phyloP scores from a whole-genome alignment of 352 stramenopile genomes.

The Globisporangium parvum region DNA sequence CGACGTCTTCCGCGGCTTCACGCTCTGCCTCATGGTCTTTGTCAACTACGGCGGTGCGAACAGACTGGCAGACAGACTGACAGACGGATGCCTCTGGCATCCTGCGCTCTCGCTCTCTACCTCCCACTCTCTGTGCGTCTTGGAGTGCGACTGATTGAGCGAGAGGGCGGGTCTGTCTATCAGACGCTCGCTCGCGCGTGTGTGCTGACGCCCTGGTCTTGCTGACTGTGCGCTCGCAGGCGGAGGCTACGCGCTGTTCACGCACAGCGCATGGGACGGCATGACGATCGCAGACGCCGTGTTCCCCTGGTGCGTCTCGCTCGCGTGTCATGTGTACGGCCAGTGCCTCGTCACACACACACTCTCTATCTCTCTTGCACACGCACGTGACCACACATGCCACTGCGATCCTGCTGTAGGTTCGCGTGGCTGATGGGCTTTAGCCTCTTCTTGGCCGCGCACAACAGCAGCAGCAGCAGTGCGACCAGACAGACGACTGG shows the following conservation, averaged over 20 bases:
- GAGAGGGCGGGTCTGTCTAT: too few relatives aligned
- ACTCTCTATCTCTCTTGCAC: too few relatives aligned
- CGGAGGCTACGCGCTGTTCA: slow-evolving; percentile 52
- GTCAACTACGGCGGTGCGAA: slow-evolving; percentile 74
- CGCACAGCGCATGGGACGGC: slow-evolving; percentile 74
- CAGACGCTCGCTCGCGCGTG: too few relatives aligned
- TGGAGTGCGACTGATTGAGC: too few relatives aligned
- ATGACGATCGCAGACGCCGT: slow-evolving; percentile 66
- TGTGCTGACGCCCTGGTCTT: too few relatives aligned
- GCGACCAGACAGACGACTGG: background rate
- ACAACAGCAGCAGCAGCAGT: background rate
- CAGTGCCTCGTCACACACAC: background rate
- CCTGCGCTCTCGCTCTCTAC: background rate
- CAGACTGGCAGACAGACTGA: background rate
- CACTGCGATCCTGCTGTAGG: slow-evolving; percentile 17
- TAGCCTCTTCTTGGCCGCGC: slow-evolving; percentile 25
- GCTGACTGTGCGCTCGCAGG: slow-evolving; percentile 15
- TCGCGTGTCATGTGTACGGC: background rate
- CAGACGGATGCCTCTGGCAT: background rate
- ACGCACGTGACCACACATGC: too few relatives aligned
- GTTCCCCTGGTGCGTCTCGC: slow-evolving; percentile 60
- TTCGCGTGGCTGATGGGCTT: slow-evolving; percentile 87
- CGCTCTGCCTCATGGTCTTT: slow-evolving; percentile 81
- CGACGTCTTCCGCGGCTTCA: slow-evolving; percentile 72
- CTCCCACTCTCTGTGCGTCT: background rate